Evolutionary conservation across 306 rosid species (phyloP).

Genomic region (Fragaria nilgerrensis): DNA sequence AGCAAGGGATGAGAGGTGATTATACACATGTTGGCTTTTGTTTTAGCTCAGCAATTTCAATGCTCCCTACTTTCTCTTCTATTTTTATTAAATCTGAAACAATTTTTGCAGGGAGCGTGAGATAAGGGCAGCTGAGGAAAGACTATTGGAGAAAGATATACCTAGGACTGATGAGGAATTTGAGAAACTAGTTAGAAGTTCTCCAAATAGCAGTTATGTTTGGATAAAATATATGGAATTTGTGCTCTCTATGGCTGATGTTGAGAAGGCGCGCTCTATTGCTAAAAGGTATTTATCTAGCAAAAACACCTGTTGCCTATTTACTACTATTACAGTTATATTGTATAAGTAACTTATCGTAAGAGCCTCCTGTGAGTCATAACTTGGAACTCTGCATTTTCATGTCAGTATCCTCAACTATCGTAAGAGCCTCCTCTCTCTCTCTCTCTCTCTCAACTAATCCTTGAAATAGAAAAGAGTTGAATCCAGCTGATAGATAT

Average conservation of each 20-base stretch:
- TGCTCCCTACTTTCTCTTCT: neutral
- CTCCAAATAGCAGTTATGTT: constrained; percentile 85
- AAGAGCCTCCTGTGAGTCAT: neutral
- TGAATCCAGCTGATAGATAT: neutral
- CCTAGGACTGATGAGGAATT: constrained; percentile 90
- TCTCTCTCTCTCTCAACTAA: no score
- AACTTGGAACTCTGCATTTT: neutral
- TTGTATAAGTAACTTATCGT: neutral
- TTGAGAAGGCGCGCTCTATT: constrained; percentile 87
- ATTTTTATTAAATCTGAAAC: neutral
- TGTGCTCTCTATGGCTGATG: constrained; percentile 63
- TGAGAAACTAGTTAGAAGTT: constrained; percentile 82
- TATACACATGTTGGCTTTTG: constrained; percentile 16
- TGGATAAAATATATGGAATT: constrained; percentile 94
- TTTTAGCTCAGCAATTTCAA: neutral
- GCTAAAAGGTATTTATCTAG: constrained; percentile 66
- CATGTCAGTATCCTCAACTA: no score
- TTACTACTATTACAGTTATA: neutral
- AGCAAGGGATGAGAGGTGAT: constrained; percentile 70
- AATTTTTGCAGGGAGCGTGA: constrained; percentile 62
- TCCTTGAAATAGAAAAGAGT: neutral
- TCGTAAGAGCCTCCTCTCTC: no score
- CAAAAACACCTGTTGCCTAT: neutral
- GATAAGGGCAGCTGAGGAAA: constrained; percentile 79
- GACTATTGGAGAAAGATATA: constrained; percentile 67